phyloP scores from a whole-genome alignment of 805 yeast species.

The Metschnikowia bowlesiae region DNA sequence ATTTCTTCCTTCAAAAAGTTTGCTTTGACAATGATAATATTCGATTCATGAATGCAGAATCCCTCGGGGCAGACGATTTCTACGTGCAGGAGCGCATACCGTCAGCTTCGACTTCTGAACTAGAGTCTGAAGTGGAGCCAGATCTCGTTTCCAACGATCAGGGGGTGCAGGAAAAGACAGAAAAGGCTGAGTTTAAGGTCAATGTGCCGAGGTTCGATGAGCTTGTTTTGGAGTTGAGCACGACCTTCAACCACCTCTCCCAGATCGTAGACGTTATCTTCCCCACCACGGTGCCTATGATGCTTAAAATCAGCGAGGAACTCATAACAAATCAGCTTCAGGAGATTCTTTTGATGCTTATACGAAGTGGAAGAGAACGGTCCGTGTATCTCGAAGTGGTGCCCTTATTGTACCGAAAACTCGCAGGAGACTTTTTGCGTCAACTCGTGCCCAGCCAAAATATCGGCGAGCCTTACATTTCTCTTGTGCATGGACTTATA shows the following conservation, averaged over 20 bases:
- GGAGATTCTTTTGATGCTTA: constrained; percentile 27
- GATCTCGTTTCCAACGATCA: not conserved
- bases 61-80: constrained; percentile 21
- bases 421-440: constrained; percentile 24
- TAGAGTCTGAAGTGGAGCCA: not conserved
- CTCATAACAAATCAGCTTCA: constrained; percentile 37
- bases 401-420: constrained; percentile 35
- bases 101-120: not conserved
- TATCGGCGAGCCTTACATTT: constrained; percentile 33
- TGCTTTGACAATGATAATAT: constrained; percentile 35
- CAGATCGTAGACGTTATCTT: constrained; percentile 40
- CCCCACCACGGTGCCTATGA: constrained; percentile 42
- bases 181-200: not conserved
- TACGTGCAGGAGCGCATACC: constrained; percentile 13
- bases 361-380: constrained; percentile 25
- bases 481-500: constrained; percentile 31
- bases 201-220: constrained; percentile 19
- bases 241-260: constrained; percentile 35
- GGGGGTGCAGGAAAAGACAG: not conserved
- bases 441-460: constrained; percentile 29
- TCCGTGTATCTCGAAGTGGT: constrained; percentile 32
- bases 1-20: constrained; percentile 41
- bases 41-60: constrained; percentile 28
- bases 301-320: constrained; percentile 46
- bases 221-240: constrained; percentile 28